Evolutionary conservation across 2,329 filamentous ascomycete species (phyloP), one percentile per base, ranked within the genome.

Genomic region (Alternaria ethzedia): DNA sequence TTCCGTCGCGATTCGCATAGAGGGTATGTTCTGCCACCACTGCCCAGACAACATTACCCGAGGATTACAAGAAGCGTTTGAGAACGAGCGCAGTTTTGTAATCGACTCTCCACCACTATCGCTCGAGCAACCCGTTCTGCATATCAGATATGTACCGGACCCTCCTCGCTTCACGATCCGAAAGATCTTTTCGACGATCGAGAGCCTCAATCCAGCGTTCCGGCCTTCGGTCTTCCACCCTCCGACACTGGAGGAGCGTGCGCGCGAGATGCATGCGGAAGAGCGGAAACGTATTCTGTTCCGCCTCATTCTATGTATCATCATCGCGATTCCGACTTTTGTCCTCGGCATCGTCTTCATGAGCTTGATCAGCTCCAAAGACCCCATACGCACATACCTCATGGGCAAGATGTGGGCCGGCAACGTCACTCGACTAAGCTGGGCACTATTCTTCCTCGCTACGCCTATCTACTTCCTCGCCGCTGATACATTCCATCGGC

Each of bases 271-370:
- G 75, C 90, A 92, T 64, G 84, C 85, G 20, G 87, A 86, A 61
- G 92, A 97, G 72, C 88, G 90, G 71, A 86, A 83, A 23, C 86
- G 89, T 30, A 86, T 96, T 13, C 79, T 94, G 0, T 83, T 87
- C 63, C 89, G 94, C n/a, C 85, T 93, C 15, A 75, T 91, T 1
- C 84, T 96, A 59, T 90, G 92, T 1, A 79, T 91, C 26, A 72
- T 90, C 25, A 82, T 91, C 6, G 90, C 91, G 20, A 90, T 97
- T 47, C 94, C 95, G 2, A 93, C 92, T 0, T 94, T 97, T 70
- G 78, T 97, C 54, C 89, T 97, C 43, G 94, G 95, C 4, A 92
- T 97, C 57, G 89, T 97, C 2, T 97, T 93, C 81, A 97, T 97
- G 94, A 93, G 87, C 64, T 84, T 97, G 1, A 86, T 97, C 0